phyloP scores from a whole-genome alignment of 805 yeast species.

The Cyberlindnera meyerae region DNA sequence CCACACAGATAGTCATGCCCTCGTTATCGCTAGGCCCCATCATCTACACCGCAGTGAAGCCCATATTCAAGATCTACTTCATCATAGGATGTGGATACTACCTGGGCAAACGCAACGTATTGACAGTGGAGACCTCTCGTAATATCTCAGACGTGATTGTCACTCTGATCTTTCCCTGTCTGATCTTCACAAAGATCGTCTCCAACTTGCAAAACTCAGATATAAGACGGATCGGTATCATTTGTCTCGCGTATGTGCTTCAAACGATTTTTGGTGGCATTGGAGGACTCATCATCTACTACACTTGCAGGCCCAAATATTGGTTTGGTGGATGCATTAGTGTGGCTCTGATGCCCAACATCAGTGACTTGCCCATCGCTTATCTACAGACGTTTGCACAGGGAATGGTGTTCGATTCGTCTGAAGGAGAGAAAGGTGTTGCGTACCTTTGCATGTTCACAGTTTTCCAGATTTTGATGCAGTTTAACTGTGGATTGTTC shows the following conservation, averaged over 20 bases:
- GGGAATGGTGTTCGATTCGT: constrained; percentile 42
- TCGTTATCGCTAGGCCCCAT: constrained; percentile 20
- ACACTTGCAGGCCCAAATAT: constrained; percentile 40
- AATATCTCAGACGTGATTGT: constrained; percentile 62
- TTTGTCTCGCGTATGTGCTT: constrained; percentile 46
- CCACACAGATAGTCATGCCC: too few species aligned
- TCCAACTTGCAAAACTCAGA: constrained; percentile 56
- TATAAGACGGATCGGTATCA: constrained; percentile 65
- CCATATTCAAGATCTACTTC: constrained; percentile 69
- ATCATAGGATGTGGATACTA: constrained; percentile 64
- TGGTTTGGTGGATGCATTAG: constrained; percentile 71
- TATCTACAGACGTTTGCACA: constrained; percentile 62
- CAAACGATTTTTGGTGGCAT: constrained; percentile 46
- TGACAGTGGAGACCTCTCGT: constrained; percentile 57
- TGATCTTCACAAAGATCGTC: constrained; percentile 61
- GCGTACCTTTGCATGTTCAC: constrained; percentile 79
- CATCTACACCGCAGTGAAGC: constrained; percentile 63
- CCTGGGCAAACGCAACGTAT: constrained; percentile 52
- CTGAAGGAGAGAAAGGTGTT: constrained; percentile 67
- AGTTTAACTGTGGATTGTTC: constrained; percentile 72
- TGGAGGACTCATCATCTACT: constrained; percentile 32
- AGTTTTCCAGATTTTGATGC: constrained; percentile 57
- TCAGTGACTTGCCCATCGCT: constrained; percentile 74
- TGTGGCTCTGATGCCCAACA: constrained; percentile 71
- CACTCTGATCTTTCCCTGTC: constrained; percentile 58